These are phyloP conservation scores for Hysterium pulicare DNA, from an alignment of 2,329 filamentous ascomycete species.

Conservation along the genomic window DNA sequence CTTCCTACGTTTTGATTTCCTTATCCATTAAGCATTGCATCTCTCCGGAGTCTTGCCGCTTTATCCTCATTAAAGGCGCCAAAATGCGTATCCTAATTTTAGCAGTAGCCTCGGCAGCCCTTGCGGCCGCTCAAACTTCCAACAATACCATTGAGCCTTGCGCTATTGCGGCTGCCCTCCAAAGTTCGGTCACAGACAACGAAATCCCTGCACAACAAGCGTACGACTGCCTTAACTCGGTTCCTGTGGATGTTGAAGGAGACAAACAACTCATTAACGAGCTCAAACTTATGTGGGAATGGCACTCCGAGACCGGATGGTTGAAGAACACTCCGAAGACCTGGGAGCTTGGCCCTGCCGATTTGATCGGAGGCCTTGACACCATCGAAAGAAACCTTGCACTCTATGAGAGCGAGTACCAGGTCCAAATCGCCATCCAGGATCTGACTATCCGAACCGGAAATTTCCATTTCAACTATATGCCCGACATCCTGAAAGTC, in stretches of 20 bases:
- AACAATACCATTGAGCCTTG: slow-evolving; percentile 20
- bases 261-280: slow-evolving; percentile 26
- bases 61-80: too few species aligned
- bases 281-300: slow-evolving; percentile 29
- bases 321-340: slow-evolving; percentile 31
- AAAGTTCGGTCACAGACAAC: not conserved
- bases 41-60: too few species aligned
- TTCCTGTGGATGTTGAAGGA: slow-evolving; percentile 27
- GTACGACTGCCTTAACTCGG: slow-evolving; percentile 27
- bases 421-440: slow-evolving; percentile 33
- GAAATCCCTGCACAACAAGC: slow-evolving; percentile 18
- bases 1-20: too few species aligned
- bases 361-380: slow-evolving; percentile 33
- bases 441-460: slow-evolving; percentile 21
- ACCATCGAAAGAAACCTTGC: slow-evolving; percentile 26
- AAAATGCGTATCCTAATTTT: too few species aligned
- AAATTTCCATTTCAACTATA: slow-evolving; percentile 27
- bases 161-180: slow-evolving; percentile 11
- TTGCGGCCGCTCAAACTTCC: too few species aligned
- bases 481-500: slow-evolving; percentile 24
- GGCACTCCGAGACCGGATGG: slow-evolving; percentile 35
- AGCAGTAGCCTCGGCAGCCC: too few species aligned
- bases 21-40: too few species aligned
- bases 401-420: slow-evolving; percentile 33
- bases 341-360: slow-evolving; percentile 31